Evolutionary conservation across 352 stramenopile species (phyloP), one percentile per base, ranked within the genome.

Genomic region (Pythium inflatum): DNA sequence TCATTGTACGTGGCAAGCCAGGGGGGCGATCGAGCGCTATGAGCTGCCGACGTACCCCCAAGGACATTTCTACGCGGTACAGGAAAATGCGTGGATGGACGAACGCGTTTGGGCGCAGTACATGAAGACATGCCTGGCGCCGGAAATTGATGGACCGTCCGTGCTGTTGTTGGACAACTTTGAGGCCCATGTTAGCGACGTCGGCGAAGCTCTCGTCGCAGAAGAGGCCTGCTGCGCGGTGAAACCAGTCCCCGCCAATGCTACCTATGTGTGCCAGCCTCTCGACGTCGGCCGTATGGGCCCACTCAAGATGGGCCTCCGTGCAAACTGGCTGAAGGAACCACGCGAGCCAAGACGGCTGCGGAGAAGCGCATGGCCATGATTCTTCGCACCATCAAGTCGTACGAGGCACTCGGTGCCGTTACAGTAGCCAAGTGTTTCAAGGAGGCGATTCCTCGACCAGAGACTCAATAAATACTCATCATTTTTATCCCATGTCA

Each of bases 81-180:
- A 75, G 36, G 9, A 67, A 49, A 75, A 78, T 50, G 62, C 34
- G 2, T 75, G 68, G 62, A 73, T 76, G 68, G 72, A 73, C 36
- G 33, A n/a, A 4, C 2, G 5, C 1, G 59, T 63, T 25, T 73
- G 72, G 62, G 12, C 12, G 3, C 9, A 27, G 4, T 75, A 72
- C 55, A 50, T 71, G 5, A 27, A 25, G 9, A 18, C 64, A 16
- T 65, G 33, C 18, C 58, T 73, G 0, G 20, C 25, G 16, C 43
- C 34, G 24, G n/a, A 67, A 9, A 30, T 78, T 25, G 11, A 61
- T 0, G 49, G 8, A 0, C 53, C 62, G 1, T 53, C 27, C 12
- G 43, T 75, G 7, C n/a, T 78, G 13, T 20, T 71, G 0, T 22
- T 71, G 28, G 68, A 76, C 59, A 76, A 70, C 33, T 75, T 75